These are phyloP conservation scores for Dalbergia oliveri DNA, from an alignment of 306 rosid genomes.

Conservation along the genomic window DNA sequence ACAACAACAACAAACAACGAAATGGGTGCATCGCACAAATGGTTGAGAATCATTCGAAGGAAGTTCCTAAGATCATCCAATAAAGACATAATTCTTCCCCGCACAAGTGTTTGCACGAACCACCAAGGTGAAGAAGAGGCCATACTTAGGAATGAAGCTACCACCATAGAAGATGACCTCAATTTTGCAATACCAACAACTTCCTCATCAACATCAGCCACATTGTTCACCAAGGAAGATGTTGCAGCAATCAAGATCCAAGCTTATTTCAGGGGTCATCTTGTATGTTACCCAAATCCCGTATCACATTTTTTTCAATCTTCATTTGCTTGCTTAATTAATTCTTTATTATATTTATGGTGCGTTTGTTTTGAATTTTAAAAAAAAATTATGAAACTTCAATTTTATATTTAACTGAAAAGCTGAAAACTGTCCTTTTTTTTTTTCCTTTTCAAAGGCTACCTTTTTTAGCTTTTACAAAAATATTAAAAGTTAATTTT, in stretches of 20 bases:
- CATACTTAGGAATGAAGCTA: conserved; percentile 36
- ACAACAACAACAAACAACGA: no score
- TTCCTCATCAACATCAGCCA: neutral
- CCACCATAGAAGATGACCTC: conserved; percentile 16
- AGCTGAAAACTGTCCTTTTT: no score
- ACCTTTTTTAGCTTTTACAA: no score
- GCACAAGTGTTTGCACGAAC: conserved; percentile 41
- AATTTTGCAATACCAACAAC: conserved; percentile 20
- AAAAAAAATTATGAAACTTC: no score
- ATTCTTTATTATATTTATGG: neutral
- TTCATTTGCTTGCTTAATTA: neutral
- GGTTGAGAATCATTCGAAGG: conserved; percentile 58
- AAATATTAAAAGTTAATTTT: no score
- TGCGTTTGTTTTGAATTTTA: no score
- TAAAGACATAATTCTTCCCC: conserved; percentile 48
- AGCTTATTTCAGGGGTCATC: conserved; percentile 86
- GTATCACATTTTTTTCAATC: no score
- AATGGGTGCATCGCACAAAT: conserved; percentile 60
- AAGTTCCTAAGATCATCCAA: conserved; percentile 55
- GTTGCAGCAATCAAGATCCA: conserved; percentile 78
- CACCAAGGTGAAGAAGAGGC: conserved; percentile 37
- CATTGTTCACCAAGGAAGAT: conserved; percentile 47
- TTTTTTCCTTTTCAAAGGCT: no score
- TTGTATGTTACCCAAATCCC: conserved; percentile 56
- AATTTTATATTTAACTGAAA: no score